These are phyloP conservation scores for Rhodosporidiobolus sp. DNA, from an alignment of 768 basidiomycete species.

Conservation along the genomic window DNA sequence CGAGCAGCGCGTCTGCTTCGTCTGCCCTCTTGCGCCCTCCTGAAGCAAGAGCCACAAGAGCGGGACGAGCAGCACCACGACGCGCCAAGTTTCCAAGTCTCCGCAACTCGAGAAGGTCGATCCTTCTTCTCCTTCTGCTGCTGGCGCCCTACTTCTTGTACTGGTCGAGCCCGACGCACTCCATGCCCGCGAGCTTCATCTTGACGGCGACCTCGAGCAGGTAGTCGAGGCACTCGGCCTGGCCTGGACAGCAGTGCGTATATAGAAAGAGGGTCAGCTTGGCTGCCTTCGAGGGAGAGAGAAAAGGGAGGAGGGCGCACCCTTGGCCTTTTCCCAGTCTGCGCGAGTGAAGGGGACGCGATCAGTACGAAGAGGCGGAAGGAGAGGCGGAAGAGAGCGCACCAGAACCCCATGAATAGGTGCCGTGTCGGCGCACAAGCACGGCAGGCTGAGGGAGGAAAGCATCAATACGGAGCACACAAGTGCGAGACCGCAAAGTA, in stretches of 20 bases:
- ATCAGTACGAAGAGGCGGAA: conserved; percentile 26
- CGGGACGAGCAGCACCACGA: no score
- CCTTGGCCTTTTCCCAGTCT: conserved; percentile 25
- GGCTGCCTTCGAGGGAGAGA: background rate
- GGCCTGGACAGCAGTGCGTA: background rate
- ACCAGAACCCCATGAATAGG: no score
- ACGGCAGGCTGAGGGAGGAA: no score
- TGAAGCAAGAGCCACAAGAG: no score
- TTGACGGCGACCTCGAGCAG: conserved; percentile 77
- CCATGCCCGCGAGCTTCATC: conserved; percentile 42
- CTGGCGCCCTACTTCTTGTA: background rate
- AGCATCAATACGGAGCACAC: background rate
- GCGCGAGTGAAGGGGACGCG: background rate
- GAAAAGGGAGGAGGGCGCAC: background rate
- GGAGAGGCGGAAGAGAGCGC: background rate
- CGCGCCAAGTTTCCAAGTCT: no score
- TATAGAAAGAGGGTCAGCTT: background rate
- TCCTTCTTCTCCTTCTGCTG: background rate
- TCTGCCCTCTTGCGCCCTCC: no score
- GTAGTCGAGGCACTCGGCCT: conserved; percentile 74
- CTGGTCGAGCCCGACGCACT: conserved; percentile 27
- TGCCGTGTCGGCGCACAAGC: no score
- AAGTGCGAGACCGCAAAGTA: background rate
- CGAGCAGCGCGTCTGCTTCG: no score
- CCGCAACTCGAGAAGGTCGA: background rate